phyloP scores from a whole-genome alignment of 2,329 filamentous ascomycete species.

The Raffaelea arxii region DNA sequence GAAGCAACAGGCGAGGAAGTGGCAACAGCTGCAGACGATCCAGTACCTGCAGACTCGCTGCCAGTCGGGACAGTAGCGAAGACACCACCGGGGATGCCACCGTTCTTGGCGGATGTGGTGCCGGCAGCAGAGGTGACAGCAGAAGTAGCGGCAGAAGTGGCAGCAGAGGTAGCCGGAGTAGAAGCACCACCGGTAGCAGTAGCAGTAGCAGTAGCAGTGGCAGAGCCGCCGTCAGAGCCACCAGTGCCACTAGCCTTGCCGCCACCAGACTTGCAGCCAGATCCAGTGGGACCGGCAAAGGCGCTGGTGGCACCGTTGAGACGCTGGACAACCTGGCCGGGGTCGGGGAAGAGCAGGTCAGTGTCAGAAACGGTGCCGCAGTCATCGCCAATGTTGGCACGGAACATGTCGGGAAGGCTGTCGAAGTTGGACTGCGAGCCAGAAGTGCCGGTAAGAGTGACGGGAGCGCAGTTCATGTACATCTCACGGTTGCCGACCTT shows the following conservation, averaged over 20 bases:
- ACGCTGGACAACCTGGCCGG: slow-evolving; percentile 48
- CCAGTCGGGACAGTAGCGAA: slow-evolving; percentile 25
- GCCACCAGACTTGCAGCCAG: slow-evolving; percentile 17
- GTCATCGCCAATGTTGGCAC: slow-evolving; percentile 54
- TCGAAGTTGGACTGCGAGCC: slow-evolving; percentile 44
- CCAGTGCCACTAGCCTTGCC: slow-evolving; percentile 14
- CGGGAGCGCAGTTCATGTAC: slow-evolving; percentile 87
- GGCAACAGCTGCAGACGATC: not conserved
- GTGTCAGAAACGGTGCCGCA: slow-evolving; percentile 44
- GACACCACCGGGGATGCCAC: slow-evolving; percentile 24
- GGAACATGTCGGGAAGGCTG: slow-evolving; percentile 63
- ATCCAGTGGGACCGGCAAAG: slow-evolving; percentile 19
- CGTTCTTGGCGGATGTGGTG: not conserved
- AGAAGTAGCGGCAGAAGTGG: slow-evolving; percentile 3
- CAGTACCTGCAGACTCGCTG: not conserved
- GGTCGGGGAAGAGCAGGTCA: slow-evolving; percentile 59
- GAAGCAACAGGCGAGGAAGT: slow-evolving; percentile 8
- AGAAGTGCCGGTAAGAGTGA: slow-evolving; percentile 48
- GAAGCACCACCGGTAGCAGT: slow-evolving; percentile 14
- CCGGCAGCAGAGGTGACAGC: slow-evolving; percentile 6
- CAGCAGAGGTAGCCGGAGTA: slow-evolving; percentile 11
- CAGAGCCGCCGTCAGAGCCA: slow-evolving; percentile 16
- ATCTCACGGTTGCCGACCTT: slow-evolving; percentile 68
- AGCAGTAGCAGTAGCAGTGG: slow-evolving; percentile 13
- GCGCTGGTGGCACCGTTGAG: slow-evolving; percentile 29